phyloP scores from a whole-genome alignment of 371 early-diverging fungal species.

The Batrachochytrium dendrobatidis region DNA sequence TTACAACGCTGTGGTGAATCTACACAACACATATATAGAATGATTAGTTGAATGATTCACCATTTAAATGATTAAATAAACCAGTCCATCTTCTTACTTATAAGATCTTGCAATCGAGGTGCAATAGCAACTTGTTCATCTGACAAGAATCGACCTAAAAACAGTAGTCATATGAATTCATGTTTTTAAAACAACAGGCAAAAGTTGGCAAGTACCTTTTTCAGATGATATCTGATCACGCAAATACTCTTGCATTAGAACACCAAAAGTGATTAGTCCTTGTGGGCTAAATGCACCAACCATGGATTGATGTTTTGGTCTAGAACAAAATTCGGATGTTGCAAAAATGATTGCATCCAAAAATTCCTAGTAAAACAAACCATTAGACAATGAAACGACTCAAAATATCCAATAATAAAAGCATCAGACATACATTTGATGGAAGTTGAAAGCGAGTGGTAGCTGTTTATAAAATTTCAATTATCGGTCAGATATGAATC shows the following conservation, averaged over 20 bases:
- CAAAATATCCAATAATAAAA: not conserved
- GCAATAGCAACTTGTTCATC: no score
- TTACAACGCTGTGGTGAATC: no score
- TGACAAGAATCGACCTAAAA: no score
- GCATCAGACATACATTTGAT: not conserved
- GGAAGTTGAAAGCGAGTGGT: not conserved
- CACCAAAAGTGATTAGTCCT: not conserved
- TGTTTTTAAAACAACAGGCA: no score
- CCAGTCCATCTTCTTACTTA: no score
- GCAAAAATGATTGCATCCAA: not conserved
- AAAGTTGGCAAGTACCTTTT: not conserved
- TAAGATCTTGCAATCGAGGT: no score
- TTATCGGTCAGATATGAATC: not conserved
- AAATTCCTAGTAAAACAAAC: not conserved
- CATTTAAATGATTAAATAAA: no score
- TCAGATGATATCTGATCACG: not conserved
- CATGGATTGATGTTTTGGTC: not conserved
- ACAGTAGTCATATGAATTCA: no score
- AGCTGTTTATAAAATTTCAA: not conserved
- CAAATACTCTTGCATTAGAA: not conserved
- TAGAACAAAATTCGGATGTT: not conserved
- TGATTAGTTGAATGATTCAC: no score
- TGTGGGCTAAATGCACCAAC: not conserved
- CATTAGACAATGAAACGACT: no score
- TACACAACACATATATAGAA: no score